Base-by-base conservation (phyloP, 257 asterid species). In the Solanum tarijense region DNA sequence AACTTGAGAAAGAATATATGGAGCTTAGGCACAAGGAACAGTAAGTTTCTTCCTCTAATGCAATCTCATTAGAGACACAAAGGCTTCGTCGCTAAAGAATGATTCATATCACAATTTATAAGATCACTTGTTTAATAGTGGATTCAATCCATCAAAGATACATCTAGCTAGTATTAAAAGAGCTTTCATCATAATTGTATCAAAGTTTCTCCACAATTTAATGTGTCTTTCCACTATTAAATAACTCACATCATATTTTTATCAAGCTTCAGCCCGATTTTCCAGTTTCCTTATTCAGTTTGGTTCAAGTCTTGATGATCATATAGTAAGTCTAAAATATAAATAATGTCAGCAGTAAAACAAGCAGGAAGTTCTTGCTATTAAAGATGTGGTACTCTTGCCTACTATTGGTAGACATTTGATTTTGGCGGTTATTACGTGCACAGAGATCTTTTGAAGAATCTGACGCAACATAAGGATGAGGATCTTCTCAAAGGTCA, bases 401-500 rank as follows among this genome's bases (percentile, higher is more conserved):
- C 81, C 52, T 11, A 12, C 88, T 43, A 29, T 75, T 46, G 60
- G 84, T 41, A 27, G 84, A 43, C 84, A 9, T 31, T 52, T 48
- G 43, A 82, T 11, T 82, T 82, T 82, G 71, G 16, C 12, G 21
- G 86, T 82, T 23, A 82, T 65, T 85, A 27, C 68, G 29, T 72
- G 83, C 88, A 79, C 96, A 97, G 99, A 90, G 92, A 94, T 91
- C 86, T 96, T 83, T 89, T 91, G 93, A 92, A 91, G 88, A 97
- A 93, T 91, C 91, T 97, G 69, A 95, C 90, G 92, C 93, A 87
- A 72, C 94, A 94, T 55, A 97, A 91, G 89, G 98, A 95, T 87
- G 98, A 95, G 91, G 99, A 97, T 91, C 68, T 94, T 86, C 92
- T 90, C 65, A 94, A 95, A 90, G 98, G 99, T 29, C 98, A 91